Evolutionary conservation across 2,329 filamentous ascomycete species (phyloP).

Genomic region (Diaporthe destruens): DNA sequence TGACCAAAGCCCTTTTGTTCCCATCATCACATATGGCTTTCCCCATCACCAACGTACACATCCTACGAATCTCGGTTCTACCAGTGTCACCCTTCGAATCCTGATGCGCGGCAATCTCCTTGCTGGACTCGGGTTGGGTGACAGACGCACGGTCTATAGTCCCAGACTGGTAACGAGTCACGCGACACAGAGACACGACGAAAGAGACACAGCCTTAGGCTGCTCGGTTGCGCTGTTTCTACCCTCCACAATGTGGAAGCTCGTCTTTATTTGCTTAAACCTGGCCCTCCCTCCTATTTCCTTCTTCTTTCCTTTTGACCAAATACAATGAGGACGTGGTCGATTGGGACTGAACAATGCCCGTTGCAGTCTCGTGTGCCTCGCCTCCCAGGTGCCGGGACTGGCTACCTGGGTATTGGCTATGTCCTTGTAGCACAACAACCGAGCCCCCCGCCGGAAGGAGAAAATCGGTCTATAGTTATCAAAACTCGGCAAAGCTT

Average conservation of each 20-base stretch:
- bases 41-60: background rate
- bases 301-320: background rate
- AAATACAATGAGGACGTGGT: background rate
- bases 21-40: background rate
- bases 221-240: background rate
- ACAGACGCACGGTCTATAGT: background rate
- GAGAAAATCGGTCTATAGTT: background rate
- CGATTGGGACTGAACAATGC: background rate
- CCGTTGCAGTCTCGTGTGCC: background rate
- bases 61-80: conserved; percentile 29
- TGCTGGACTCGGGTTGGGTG: background rate
- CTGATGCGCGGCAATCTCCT: conserved; percentile 6
- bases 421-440: too few species aligned
- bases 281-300: too few species aligned
- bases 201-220: background rate
- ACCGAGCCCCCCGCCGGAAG: too few species aligned
- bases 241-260: background rate
- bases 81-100: conserved; percentile 6
- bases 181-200: background rate
- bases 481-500: background rate
- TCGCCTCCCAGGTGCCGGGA: background rate
- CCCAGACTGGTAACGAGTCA: conserved; percentile 3
- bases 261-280: too few species aligned
- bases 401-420: too few species aligned
- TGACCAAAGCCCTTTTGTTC: background rate